These are phyloP conservation scores for Eucalyptus brandiana DNA, from an alignment of 345 rosid species.

Conservation along the genomic window DNA sequence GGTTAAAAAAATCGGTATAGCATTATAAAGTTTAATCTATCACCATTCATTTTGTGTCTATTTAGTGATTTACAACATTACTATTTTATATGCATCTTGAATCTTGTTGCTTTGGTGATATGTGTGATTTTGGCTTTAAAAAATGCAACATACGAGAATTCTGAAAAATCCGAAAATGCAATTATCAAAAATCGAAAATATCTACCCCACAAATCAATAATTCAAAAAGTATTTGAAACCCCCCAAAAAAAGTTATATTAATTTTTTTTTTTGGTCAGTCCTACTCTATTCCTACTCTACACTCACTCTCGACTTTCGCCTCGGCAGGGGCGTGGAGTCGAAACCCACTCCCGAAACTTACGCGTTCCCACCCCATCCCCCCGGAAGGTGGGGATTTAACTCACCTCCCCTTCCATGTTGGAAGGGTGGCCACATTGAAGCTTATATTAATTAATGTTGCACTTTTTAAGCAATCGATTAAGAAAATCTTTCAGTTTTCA, in stretches of 20 bases:
- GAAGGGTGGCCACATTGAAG: no score
- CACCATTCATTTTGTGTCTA: not conserved
- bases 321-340: no score
- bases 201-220: not conserved
- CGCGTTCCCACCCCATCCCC: no score
- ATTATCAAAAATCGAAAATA: not conserved
- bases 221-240: not conserved
- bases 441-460: not conserved
- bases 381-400: no score
- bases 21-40: not conserved
- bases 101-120: not conserved
- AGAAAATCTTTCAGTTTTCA: not conserved
- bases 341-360: no score
- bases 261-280: no score
- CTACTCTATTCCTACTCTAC: no score
- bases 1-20: rapidly evolving
- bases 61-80: not conserved
- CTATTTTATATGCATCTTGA: not conserved
- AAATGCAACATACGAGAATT: not conserved
- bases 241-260: not conserved
- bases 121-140: not conserved
- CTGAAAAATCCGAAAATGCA: not conserved
- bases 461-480: not conserved
- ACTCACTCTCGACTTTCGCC: no score
- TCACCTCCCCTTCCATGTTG: no score